phyloP scores from a whole-genome alignment of 352 stramenopile species.

The Pythium coloratum region DNA sequence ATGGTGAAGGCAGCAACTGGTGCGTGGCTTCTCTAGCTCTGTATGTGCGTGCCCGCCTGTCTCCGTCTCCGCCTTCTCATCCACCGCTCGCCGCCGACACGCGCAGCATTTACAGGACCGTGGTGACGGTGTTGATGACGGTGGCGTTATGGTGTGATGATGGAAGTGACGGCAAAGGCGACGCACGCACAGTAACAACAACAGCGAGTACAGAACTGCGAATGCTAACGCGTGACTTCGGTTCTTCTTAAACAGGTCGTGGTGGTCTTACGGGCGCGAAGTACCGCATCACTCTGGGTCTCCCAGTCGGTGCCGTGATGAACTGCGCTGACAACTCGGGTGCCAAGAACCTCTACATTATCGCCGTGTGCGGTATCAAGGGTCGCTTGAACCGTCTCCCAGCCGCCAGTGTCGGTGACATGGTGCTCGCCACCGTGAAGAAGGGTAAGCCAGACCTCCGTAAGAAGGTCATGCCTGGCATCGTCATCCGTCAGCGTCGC shows the following conservation, averaged over 20 bases:
- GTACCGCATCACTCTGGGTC: slow-evolving; percentile 99
- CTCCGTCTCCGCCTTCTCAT: not conserved
- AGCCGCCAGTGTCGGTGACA: slow-evolving; percentile 98
- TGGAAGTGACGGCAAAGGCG: not conserved
- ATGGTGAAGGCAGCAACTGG: slow-evolving; percentile 36
- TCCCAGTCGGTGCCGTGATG: slow-evolving; percentile 97
- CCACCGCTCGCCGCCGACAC: not conserved
- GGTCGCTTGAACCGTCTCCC: slow-evolving; percentile 99
- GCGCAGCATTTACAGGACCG: not conserved
- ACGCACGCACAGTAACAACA: not conserved
- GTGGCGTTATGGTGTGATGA: not conserved
- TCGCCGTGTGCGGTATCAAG: slow-evolving; percentile 99
- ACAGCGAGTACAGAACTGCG: too few relatives aligned
- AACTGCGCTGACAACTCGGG: slow-evolving; percentile 99
- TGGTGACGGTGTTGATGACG: not conserved
- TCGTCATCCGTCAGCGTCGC: slow-evolving; percentile 99
- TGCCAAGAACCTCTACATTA: slow-evolving; percentile 99
- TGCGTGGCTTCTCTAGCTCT: slow-evolving; percentile 5
- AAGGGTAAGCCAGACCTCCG: slow-evolving; percentile 99
- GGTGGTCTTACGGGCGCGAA: slow-evolving; percentile 98
- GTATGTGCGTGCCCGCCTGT: not conserved
- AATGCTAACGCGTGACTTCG: not conserved
- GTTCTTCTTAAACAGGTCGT: slow-evolving; percentile 75
- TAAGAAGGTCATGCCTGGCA: slow-evolving; percentile 99
- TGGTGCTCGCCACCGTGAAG: slow-evolving; percentile 99